phyloP scores from a whole-genome alignment of 257 asterid genomes.

The Plantago ovata region DNA sequence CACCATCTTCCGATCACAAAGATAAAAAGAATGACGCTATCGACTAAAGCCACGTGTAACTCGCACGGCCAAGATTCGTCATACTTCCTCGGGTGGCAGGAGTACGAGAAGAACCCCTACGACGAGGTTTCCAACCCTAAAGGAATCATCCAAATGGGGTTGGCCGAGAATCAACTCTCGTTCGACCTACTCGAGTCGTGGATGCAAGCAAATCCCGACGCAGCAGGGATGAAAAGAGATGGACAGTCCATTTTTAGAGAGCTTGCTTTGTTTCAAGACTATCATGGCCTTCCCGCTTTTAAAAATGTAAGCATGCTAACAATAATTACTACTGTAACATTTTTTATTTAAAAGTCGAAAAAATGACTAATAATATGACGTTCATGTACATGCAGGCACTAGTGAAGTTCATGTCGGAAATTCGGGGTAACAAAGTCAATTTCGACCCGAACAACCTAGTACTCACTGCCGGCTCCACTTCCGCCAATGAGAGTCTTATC shows the following conservation, averaged over 20 bases:
- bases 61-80: slow-evolving; percentile 68
- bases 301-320: slow-evolving; percentile 35
- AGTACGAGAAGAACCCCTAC: slow-evolving; percentile 62
- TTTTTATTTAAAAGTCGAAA: background rate
- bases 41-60: slow-evolving; percentile 48
- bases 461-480: slow-evolving; percentile 80
- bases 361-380: too few species aligned
- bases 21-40: slow-evolving; percentile 31
- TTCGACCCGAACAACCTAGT: slow-evolving; percentile 57
- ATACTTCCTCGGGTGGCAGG: slow-evolving; percentile 66
- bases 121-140: slow-evolving; percentile 37
- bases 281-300: slow-evolving; percentile 57
- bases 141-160: slow-evolving; percentile 74
- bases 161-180: slow-evolving; percentile 49
- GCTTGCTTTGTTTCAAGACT: slow-evolving; percentile 73
- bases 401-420: slow-evolving; percentile 59
- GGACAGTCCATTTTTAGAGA: slow-evolving; percentile 57
- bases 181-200: slow-evolving; percentile 56
- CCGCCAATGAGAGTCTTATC: slow-evolving; percentile 70
- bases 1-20: background rate
- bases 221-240: slow-evolving; percentile 42
- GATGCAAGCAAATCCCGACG: slow-evolving; percentile 50
- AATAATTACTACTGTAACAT: background rate
- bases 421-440: slow-evolving; percentile 61
- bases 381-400: slow-evolving; percentile 54